A percentile compares a stretch with the other conserved stretches of the same genome.
Conservation (phyloP, 768 basidiomycete genomes). For the Termitomyces sp. region DNA sequence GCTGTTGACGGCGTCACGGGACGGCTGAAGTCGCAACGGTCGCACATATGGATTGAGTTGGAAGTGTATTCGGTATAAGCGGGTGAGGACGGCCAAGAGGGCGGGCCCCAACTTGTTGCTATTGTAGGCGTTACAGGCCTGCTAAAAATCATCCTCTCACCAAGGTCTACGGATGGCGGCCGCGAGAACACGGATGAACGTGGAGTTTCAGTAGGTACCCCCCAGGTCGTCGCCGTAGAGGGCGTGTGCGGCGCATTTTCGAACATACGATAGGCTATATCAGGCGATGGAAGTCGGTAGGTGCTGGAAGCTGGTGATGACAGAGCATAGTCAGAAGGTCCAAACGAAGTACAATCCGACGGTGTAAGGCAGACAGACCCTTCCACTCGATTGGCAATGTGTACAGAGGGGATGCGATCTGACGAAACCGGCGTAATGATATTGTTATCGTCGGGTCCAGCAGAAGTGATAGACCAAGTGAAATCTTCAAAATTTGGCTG, state of each 20-base stretch:
- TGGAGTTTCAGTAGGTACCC: slow-evolving; percentile 31
- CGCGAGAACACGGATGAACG: slow-evolving; percentile 22
- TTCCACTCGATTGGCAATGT: slow-evolving; percentile 44
- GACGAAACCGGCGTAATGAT: slow-evolving; percentile 32
- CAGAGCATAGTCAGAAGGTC: slow-evolving; percentile 44
- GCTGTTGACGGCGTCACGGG: slow-evolving; percentile 14
- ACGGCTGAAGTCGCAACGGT: slow-evolving; percentile 27
- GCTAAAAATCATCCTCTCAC: slow-evolving; percentile 35
- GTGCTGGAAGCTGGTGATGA: slow-evolving; percentile 28
- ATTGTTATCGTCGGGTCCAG: slow-evolving; percentile 50
- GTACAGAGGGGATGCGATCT: slow-evolving; percentile 44
- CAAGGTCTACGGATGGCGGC: slow-evolving; percentile 43
- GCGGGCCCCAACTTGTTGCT: slow-evolving; percentile 31
- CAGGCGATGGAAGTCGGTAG: slow-evolving; percentile 47
- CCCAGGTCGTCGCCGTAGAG: slow-evolving; percentile 42
- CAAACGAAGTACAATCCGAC: slow-evolving; percentile 50
- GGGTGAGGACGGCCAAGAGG: slow-evolving; percentile 22
- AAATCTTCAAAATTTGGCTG: slow-evolving; percentile 62
- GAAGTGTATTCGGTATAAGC: slow-evolving; percentile 11
- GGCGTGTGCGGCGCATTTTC: slow-evolving; percentile 52
- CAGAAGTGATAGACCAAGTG: slow-evolving; percentile 64
- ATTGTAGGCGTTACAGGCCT: slow-evolving; percentile 38
- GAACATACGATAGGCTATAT: slow-evolving; percentile 49
- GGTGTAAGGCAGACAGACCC: slow-evolving; percentile 57
- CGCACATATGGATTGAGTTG: slow-evolving; percentile 35